Conservation (phyloP, 306 rosid species). For the Citrullus mucosospermus region DNA sequence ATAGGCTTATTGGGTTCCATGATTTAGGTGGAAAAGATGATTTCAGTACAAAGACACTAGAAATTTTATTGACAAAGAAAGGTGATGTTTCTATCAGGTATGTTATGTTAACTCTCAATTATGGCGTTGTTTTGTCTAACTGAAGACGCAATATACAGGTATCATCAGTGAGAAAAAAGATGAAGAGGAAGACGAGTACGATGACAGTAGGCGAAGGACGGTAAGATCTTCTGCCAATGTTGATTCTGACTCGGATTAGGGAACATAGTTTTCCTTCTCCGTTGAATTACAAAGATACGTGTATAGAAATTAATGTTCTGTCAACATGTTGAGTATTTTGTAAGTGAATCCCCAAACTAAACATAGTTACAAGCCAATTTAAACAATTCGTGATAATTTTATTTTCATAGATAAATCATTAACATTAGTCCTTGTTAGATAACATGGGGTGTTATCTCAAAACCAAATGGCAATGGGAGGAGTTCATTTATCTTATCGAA, state of each 20-base stretch:
- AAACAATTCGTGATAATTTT: too few relatives aligned
- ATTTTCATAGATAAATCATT: too few relatives aligned
- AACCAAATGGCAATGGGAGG: too few relatives aligned
- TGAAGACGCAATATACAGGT: slow-evolving; percentile 34
- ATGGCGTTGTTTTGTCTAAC: background rate
- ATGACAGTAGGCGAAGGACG: slow-evolving; percentile 29
- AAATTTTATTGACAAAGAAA: slow-evolving; percentile 60
- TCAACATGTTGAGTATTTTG: background rate
- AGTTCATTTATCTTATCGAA: too few relatives aligned
- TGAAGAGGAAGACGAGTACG: slow-evolving; percentile 36
- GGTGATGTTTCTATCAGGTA: slow-evolving; percentile 29
- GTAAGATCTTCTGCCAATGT: slow-evolving; percentile 48
- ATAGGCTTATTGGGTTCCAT: slow-evolving; percentile 83
- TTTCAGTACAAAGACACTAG: slow-evolving; percentile 45
- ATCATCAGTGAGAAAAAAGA: slow-evolving; percentile 52
- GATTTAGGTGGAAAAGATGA: slow-evolving; percentile 90
- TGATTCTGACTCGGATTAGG: slow-evolving; percentile 61
- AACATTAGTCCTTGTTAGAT: too few relatives aligned
- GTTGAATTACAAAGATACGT: background rate
- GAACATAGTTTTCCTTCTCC: background rate
- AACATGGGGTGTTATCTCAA: too few relatives aligned
- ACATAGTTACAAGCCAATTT: too few relatives aligned
- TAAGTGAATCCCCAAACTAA: too few relatives aligned
- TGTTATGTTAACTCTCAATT: slow-evolving; percentile 1
- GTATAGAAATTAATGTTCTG: background rate